Evolutionary conservation across 192 early-diverging fungal genomes (phyloP).

Genomic region (Gigaspora rosea): DNA sequence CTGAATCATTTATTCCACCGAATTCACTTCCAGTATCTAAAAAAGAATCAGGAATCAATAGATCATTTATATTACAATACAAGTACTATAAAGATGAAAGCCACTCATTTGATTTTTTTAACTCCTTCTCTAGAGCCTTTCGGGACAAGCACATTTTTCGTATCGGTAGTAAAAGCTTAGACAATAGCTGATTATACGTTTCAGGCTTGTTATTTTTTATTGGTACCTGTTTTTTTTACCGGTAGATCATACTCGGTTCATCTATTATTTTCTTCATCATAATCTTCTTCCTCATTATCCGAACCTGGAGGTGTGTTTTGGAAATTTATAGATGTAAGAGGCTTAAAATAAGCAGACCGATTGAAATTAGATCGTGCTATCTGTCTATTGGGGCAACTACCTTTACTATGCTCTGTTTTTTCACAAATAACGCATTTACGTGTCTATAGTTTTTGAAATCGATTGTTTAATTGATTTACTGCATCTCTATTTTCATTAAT

Average conservation of each 20-base stretch:
- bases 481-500: background rate
- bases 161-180: background rate
- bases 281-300: background rate
- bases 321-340: too few relatives aligned
- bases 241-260: background rate
- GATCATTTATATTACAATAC: conserved; percentile 5
- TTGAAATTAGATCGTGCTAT: too few relatives aligned
- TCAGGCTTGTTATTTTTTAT: background rate
- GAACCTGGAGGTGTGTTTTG: too few relatives aligned
- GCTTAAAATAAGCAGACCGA: too few relatives aligned
- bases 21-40: background rate
- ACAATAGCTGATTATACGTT: conserved; percentile 1
- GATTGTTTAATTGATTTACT: background rate
- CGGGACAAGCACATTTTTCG: background rate
- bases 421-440: too few relatives aligned
- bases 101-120: background rate
- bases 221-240: conserved; percentile 5
- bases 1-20: background rate
- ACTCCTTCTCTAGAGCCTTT: background rate
- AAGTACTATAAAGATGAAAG: background rate
- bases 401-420: too few relatives aligned
- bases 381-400: too few relatives aligned
- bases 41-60: conserved; percentile 2
- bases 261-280: background rate
- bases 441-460: background rate